Conservation (phyloP, 139 green algal genomes). For the Chlorella ohadii region DNA sequence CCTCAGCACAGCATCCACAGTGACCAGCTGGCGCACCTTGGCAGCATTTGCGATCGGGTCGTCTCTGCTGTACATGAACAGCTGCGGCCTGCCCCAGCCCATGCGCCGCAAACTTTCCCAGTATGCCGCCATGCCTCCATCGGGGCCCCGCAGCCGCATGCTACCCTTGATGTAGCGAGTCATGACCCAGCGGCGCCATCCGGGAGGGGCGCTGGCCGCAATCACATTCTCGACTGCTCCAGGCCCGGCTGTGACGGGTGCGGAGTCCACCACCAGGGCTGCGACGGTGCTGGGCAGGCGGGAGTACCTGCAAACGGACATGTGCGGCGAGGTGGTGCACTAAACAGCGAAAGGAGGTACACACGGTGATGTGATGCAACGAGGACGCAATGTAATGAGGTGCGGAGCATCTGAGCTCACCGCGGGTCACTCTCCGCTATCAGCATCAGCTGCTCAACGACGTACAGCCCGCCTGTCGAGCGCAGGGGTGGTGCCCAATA, state of each 20-base stretch:
- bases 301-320: neutral
- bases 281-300: neutral
- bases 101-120: conserved; percentile 2
- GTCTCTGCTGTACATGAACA: conserved; percentile 20
- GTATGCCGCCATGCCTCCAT: neutral
- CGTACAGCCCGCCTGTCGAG: neutral
- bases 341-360: no score
- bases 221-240: neutral
- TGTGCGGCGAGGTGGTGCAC: neutral
- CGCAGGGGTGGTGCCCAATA: no score
- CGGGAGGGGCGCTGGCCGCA: neutral
- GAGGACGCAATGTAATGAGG: no score
- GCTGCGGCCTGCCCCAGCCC: conserved; percentile 3
- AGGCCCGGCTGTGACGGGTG: conserved; percentile 5
- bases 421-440: conserved; percentile 5
- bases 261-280: conserved; percentile 27
- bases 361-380: no score
- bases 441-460: conserved; percentile 35
- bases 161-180: neutral
- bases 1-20: no score
- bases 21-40: neutral
- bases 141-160: neutral
- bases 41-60: conserved; percentile 5
- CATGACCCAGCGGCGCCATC: neutral
- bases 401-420: no score